These are phyloP conservation scores for Mycena kentingensis DNA, from an alignment of 768 basidiomycete species.

Conservation along the genomic window DNA sequence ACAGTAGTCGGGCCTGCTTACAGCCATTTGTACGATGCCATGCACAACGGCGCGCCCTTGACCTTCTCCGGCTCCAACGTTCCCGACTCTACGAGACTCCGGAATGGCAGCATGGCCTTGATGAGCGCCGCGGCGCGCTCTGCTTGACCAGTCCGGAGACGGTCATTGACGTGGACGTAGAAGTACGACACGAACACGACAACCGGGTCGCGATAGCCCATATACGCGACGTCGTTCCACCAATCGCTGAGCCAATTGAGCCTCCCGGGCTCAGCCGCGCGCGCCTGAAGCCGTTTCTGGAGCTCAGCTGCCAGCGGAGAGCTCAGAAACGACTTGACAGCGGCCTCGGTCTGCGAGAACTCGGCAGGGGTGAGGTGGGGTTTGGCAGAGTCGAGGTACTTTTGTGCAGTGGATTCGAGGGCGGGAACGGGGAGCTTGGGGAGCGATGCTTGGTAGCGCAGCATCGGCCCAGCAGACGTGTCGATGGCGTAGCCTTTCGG, in stretches of 20 bases:
- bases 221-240: slow-evolving; percentile 96
- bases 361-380: slow-evolving; percentile 73
- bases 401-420: slow-evolving; percentile 77
- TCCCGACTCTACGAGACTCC: slow-evolving; percentile 80
- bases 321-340: slow-evolving; percentile 67
- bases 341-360: slow-evolving; percentile 56
- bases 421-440: slow-evolving; percentile 84
- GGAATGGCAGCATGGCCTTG: slow-evolving; percentile 84
- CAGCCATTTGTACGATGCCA: slow-evolving; percentile 95
- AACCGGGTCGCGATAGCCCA: slow-evolving; percentile 87
- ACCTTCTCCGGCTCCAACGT: slow-evolving; percentile 88
- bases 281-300: slow-evolving; percentile 74
- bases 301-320: slow-evolving; percentile 72
- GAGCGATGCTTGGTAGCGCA: slow-evolving; percentile 71
- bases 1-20: slow-evolving; percentile 37
- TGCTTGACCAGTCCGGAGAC: slow-evolving; percentile 52
- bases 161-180: slow-evolving; percentile 83
- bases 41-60: slow-evolving; percentile 76
- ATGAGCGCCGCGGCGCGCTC: slow-evolving; percentile 79
- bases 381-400: slow-evolving; percentile 84
- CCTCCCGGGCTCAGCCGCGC: slow-evolving; percentile 60
- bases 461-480: slow-evolving; percentile 62
- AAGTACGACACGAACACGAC: slow-evolving; percentile 95
- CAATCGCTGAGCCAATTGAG: slow-evolving; percentile 93
- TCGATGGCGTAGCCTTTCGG: slow-evolving; percentile 56